Base-by-base conservation (phyloP, 257 asterid species). In the Craterostigma plantagineum region DNA sequence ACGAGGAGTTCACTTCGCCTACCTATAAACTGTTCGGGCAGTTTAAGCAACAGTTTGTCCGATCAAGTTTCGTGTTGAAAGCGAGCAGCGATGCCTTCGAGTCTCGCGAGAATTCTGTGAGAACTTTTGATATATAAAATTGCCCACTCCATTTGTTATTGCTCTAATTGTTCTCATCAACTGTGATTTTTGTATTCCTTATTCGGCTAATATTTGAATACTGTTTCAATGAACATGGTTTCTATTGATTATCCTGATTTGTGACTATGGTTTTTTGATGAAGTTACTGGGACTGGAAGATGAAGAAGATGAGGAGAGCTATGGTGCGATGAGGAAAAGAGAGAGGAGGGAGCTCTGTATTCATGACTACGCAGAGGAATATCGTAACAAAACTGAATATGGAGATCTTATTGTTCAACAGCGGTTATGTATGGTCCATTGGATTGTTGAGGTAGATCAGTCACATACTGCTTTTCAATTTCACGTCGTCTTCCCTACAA, bases 291-390 rank as follows among this genome's bases (percentile, higher is more conserved):
- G 80, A 34, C 76, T 75, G 49, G 79, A 72, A 12, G 65, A 71
- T 27, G 69, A 66, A 60, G 86, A 71, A 44, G 76, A 69, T 15
- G 85, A 76, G 61, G 93, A 82, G 68, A 72, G 72, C 70, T 87
- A 76, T 60, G 62, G 56, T 63, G 54, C 74, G 86, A 34, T 77
- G 49, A 62, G 62, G 53, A 58, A 38, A 46, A 68, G 98, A 63
- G 98, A 87, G 86, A 70, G 95, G 66, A 72, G 92, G 59, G 79
- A 74, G 64, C 65, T 70, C 57, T 87, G 76, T 65, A 49, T 83
- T 60, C 83, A 53, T 41, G 92, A 79, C 67, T 87, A 82, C 45
- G 75, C 83, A 10, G 82, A 75, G 56, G 92, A 77, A 55, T 87
- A 87, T 65, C 66, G 85, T 54, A 67, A 62, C 45, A 23, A 59